Evolutionary conservation across 176 grass and related monocot species (phyloP).

Genomic region (Raddia distichophylla): DNA sequence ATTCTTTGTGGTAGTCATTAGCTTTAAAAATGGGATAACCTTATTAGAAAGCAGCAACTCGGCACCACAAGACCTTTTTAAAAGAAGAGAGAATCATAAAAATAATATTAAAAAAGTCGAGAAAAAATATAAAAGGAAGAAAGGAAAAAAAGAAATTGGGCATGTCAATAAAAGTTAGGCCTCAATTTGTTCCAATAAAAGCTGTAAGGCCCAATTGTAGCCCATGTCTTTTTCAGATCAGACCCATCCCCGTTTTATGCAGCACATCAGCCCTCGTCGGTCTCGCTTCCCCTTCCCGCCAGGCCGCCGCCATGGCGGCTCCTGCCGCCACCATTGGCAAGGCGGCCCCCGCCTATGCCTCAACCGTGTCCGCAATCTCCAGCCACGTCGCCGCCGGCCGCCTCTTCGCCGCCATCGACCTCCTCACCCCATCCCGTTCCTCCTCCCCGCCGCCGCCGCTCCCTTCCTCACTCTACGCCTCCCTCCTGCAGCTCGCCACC

Average conservation of each 20-base stretch:
- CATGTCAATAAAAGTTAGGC: not conserved
- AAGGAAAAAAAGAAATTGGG: no score
- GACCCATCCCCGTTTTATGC: no score
- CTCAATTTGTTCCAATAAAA: not conserved
- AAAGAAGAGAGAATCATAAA: no score
- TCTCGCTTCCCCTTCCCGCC: slow-evolving; percentile 2
- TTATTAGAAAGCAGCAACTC: no score
- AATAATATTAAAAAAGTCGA: no score
- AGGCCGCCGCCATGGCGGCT: slow-evolving; percentile 40
- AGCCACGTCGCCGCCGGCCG: slow-evolving; percentile 25
- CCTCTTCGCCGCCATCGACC: slow-evolving; percentile 53
- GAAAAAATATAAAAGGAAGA: no score
- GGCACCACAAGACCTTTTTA: no score
- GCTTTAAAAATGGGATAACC: no score
- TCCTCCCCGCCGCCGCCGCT: slow-evolving; percentile 24
- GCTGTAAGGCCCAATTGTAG: not conserved
- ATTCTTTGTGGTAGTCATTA: no score
- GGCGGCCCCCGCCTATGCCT: not conserved
- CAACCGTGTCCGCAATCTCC: slow-evolving; percentile 26
- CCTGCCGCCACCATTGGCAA: not conserved
- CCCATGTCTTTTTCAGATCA: not conserved
- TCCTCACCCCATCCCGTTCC: not conserved
- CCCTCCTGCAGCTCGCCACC: slow-evolving; percentile 42
- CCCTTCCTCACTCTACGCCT: slow-evolving; percentile 40
- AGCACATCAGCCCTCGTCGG: not conserved